Conservation (phyloP, 2,329 filamentous ascomycete species). For the Xylaria polymorpha region DNA sequence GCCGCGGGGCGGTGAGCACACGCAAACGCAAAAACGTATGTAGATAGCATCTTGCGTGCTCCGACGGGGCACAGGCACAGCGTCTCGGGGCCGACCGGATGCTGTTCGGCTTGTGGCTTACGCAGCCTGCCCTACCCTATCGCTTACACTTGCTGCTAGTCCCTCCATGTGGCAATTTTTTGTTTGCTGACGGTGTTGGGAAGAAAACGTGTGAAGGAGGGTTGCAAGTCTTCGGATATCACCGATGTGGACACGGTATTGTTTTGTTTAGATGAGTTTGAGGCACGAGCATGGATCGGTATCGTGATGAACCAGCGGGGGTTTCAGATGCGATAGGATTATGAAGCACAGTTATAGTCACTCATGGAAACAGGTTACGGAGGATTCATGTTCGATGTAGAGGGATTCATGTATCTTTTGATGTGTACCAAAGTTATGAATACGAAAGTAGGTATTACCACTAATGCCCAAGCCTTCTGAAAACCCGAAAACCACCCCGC, state of each 20-base stretch:
- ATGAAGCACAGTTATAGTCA: slow-evolving; percentile 7
- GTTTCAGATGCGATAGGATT: background rate
- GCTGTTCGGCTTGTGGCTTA: slow-evolving; percentile 22
- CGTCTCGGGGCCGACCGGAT: slow-evolving; percentile 26
- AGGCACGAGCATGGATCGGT: background rate
- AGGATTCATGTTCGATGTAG: slow-evolving; percentile 20
- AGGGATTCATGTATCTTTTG: slow-evolving; percentile 16
- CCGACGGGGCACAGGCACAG: background rate
- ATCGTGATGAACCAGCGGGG: background rate
- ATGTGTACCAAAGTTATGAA: slow-evolving; percentile 15
- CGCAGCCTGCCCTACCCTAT: slow-evolving; percentile 15
- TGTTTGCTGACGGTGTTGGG: slow-evolving; percentile 13
- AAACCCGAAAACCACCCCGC: slow-evolving; percentile 3
- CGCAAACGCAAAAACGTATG: background rate
- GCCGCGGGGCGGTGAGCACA: slow-evolving; percentile 11
- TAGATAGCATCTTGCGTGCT: background rate
- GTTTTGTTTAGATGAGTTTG: background rate
- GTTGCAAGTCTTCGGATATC: slow-evolving; percentile 24
- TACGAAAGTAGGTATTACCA: slow-evolving; percentile 21
- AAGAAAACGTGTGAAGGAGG: background rate
- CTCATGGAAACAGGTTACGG: background rate
- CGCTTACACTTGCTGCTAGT: slow-evolving; percentile 13
- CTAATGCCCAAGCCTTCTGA: slow-evolving; percentile 13
- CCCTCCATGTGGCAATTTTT: slow-evolving; percentile 14
- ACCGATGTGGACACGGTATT: slow-evolving; percentile 6